Conservation (phyloP, 2,329 filamentous ascomycete species). For the Phialocephala subalpina region DNA sequence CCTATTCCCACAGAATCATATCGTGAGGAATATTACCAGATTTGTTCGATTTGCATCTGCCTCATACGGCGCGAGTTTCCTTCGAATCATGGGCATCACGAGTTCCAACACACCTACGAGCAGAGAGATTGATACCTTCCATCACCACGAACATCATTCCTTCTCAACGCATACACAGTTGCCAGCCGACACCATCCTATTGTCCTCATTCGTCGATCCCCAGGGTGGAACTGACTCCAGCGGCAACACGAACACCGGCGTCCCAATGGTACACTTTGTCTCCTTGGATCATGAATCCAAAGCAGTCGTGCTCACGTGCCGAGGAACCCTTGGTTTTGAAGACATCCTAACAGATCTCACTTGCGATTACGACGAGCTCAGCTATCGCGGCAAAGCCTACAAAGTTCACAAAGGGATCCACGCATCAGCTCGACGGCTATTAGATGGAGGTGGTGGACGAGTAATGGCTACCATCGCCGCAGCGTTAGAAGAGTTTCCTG, state of each 20-base stretch:
- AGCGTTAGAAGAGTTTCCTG: slow-evolving; percentile 60
- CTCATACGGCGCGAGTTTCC: slow-evolving; percentile 69
- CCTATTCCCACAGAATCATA: slow-evolving; percentile 65
- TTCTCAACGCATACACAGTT: slow-evolving; percentile 70
- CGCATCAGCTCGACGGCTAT: slow-evolving; percentile 59
- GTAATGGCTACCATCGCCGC: slow-evolving; percentile 61
- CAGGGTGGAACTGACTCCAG: slow-evolving; percentile 58
- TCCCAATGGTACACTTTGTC: slow-evolving; percentile 64
- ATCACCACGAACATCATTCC: slow-evolving; percentile 67
- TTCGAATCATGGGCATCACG: slow-evolving; percentile 69
- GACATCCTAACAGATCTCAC: slow-evolving; percentile 65
- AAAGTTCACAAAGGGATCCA: slow-evolving; percentile 65
- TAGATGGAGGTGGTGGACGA: slow-evolving; percentile 56
- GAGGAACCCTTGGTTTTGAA: slow-evolving; percentile 64
- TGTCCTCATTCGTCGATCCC: slow-evolving; percentile 64
- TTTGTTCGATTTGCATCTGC: slow-evolving; percentile 74
- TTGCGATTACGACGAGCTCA: slow-evolving; percentile 60
- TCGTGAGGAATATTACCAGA: slow-evolving; percentile 67
- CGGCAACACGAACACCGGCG: slow-evolving; percentile 58
- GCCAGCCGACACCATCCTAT: slow-evolving; percentile 62
- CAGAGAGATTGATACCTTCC: slow-evolving; percentile 45
- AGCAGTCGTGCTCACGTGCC: slow-evolving; percentile 61
- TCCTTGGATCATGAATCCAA: slow-evolving; percentile 64
- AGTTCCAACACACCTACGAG: slow-evolving; percentile 53
- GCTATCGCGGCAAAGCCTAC: slow-evolving; percentile 58